Conservation (phyloP, 495 filamentous ascomycete species). For the Penicillium antarcticum region DNA sequence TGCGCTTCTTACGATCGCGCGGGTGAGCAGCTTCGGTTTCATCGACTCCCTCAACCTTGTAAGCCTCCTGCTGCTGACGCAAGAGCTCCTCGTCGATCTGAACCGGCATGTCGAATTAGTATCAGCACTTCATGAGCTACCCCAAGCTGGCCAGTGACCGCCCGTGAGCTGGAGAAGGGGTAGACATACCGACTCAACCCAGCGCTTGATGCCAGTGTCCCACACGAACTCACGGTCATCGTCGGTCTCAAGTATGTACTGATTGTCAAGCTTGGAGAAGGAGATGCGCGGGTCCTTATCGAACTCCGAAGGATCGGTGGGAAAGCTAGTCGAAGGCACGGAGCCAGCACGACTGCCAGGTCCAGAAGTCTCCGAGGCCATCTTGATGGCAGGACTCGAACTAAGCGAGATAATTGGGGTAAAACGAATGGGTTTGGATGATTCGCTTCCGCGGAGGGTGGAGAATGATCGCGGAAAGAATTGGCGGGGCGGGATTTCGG, state of each 20-base stretch:
- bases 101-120: slow-evolving; percentile 7
- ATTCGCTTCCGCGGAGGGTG: neutral
- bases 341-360: slow-evolving; percentile 1
- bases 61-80: slow-evolving; percentile 72
- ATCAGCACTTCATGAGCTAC: slow-evolving; percentile 4
- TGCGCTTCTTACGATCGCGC: slow-evolving; percentile 70
- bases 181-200: slow-evolving; percentile 66
- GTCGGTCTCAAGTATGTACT: slow-evolving; percentile 80
- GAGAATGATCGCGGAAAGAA: neutral
- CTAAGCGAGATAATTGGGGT: neutral
- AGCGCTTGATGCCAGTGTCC: slow-evolving; percentile 67
- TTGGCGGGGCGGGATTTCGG: neutral
- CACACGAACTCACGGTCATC: slow-evolving; percentile 84
- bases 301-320: slow-evolving; percentile 71
- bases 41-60: slow-evolving; percentile 65
- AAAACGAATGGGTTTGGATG: neutral
- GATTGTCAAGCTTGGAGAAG: slow-evolving; percentile 74
- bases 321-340: slow-evolving; percentile 48
- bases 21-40: slow-evolving; percentile 52
- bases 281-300: slow-evolving; percentile 80
- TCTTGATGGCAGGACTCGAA: neutral
- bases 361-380: slow-evolving; percentile 24
- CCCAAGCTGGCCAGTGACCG: neutral
- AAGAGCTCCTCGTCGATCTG: slow-evolving; percentile 78
- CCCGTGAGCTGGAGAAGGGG: slow-evolving; percentile 8